These are phyloP conservation scores for Fraxinus xanthoxyloides DNA, from an alignment of 305 asterid genomes.

Conservation along the genomic window DNA sequence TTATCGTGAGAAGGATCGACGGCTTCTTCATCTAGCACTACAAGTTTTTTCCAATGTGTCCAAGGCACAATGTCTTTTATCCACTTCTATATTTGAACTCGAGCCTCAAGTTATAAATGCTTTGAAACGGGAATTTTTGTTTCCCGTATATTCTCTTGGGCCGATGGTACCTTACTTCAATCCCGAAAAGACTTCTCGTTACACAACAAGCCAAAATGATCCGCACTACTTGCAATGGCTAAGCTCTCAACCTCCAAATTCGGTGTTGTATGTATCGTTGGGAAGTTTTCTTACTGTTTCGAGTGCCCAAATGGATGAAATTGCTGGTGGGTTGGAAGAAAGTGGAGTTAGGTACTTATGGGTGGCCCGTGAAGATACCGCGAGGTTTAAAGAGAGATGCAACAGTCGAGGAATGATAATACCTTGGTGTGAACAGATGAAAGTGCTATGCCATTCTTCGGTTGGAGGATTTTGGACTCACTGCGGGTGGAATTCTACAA, in stretches of 20 bases:
- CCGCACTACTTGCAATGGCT: conserved; percentile 41
- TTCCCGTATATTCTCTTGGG: conserved; percentile 54
- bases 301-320: conserved; percentile 51
- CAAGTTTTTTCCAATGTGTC: conserved; percentile 25
- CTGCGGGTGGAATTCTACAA: conserved; percentile 60
- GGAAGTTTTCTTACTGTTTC: conserved; percentile 60
- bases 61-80: conserved; percentile 40
- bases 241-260: conserved; percentile 41
- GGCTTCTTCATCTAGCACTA: conserved; percentile 27
- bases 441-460: conserved; percentile 45
- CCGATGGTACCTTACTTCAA: conserved; percentile 51
- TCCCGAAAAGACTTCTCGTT: conserved; percentile 19
- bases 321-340: conserved; percentile 38
- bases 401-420: conserved; percentile 39
- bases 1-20: conserved; percentile 26
- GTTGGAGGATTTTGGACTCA: conserved; percentile 70
- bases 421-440: conserved; percentile 57
- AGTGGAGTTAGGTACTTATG: conserved; percentile 61
- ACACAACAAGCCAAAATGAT: conserved; percentile 10
- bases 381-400: conserved; percentile 29
- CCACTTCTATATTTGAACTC: conserved; percentile 39
- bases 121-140: conserved; percentile 37
- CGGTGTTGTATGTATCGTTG: conserved; percentile 49
- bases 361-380: conserved; percentile 60
- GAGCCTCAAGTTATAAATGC: conserved; percentile 40